A percentile compares a stretch with the other conserved stretches of the same genome.
phyloP scores from a whole-genome alignment of 2,329 filamentous ascomycete genomes.

The Calonectria ilicicola region DNA sequence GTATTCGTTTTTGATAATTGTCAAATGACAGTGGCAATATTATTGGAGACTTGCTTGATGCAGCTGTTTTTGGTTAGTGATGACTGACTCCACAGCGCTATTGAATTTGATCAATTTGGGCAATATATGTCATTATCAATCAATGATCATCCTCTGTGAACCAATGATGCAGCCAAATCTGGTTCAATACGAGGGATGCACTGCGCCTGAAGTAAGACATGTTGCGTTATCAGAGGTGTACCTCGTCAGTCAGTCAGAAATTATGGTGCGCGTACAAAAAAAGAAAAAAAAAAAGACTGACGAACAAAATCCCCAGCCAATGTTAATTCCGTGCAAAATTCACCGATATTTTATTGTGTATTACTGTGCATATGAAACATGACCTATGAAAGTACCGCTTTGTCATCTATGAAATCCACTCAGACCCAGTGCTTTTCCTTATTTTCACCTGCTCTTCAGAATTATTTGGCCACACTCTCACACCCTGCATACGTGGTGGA shows the following conservation, averaged over 20 bases:
- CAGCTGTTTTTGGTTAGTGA: no score
- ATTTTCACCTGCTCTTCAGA: neutral
- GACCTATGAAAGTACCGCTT: neutral
- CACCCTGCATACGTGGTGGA: neutral
- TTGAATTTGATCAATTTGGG: no score
- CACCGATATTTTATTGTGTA: neutral
- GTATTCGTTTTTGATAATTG: no score
- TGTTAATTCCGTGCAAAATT: neutral
- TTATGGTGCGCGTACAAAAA: no score
- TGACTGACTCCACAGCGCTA: no score
- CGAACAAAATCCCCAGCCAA: no score
- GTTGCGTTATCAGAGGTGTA: neutral
- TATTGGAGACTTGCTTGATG: no score
- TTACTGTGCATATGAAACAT: neutral
- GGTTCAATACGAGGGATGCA: neutral
- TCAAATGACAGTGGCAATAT: no score
- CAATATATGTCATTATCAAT: neutral
- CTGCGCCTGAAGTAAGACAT: neutral
- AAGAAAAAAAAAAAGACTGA: neutral
- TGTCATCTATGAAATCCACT: neutral
- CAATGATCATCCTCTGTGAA: neutral
- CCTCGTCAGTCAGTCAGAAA: neutral
- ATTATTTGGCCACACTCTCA: neutral
- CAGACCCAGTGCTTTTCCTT: neutral
- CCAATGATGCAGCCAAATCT: neutral